Evolutionary conservation across 257 asterid species (phyloP).

Genomic region (Anisodus tanguticus): DNA sequence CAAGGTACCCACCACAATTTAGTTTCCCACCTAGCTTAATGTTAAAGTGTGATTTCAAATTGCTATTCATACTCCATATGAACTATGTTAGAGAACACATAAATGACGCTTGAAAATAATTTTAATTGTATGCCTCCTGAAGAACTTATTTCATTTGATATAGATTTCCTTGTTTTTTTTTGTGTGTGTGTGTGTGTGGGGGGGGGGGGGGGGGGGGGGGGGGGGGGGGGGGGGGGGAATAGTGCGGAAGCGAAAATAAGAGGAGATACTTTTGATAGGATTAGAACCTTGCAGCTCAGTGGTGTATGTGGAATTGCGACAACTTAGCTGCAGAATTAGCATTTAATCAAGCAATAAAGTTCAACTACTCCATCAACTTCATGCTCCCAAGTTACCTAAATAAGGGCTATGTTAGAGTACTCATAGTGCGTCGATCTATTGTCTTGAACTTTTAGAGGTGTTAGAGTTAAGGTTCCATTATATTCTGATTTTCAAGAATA

Average conservation of each 20-base stretch:
- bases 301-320: not conserved
- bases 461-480: not conserved
- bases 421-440: not conserved
- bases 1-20: not conserved
- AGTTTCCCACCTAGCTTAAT: not conserved
- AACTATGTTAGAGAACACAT: not conserved
- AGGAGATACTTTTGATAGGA: not conserved
- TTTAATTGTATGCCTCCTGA: slow-evolving; percentile 2
- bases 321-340: slow-evolving; percentile 13
- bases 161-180: not conserved
- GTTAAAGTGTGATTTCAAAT: not conserved
- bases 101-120: slow-evolving; percentile 2
- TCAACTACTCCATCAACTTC: not conserved
- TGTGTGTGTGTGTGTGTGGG: not conserved
- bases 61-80: not conserved
- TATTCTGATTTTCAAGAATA: slow-evolving; percentile 10
- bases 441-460: not conserved
- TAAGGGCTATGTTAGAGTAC: not conserved
- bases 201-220: too few relatives aligned
- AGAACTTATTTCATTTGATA: not conserved
- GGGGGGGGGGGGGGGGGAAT: not conserved
- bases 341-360: slow-evolving; percentile 20
- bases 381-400: not conserved
- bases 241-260: not conserved
- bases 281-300: slow-evolving; percentile 7